Percentiles rank a stretch among this genome's conserved stretches.
These are phyloP conservation scores for Pichia californica DNA, from an alignment of 805 yeast genomes.

Conservation along the genomic window DNA sequence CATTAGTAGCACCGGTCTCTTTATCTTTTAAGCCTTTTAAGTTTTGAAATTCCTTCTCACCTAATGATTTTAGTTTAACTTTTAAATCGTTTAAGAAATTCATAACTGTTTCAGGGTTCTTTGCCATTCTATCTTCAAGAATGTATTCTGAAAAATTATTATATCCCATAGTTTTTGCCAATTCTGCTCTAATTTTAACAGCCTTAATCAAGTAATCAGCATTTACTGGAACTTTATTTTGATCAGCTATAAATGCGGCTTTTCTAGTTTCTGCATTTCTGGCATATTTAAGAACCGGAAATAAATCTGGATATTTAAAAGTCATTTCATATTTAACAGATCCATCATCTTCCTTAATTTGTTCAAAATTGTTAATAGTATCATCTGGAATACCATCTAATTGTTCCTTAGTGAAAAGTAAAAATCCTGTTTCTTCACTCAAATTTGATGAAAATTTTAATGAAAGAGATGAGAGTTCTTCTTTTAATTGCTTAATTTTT, in stretches of 20 bases:
- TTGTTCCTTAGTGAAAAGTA: slow-evolving; percentile 57
- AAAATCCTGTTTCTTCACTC: slow-evolving; percentile 62
- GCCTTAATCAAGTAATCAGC: slow-evolving; percentile 55
- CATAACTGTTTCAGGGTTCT: slow-evolving; percentile 52
- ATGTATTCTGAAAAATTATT: slow-evolving; percentile 61
- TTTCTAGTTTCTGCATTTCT: slow-evolving; percentile 57
- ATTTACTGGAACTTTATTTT: slow-evolving; percentile 60
- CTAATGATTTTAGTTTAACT: slow-evolving; percentile 53
- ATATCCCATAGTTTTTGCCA: slow-evolving; percentile 63
- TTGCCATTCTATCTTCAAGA: slow-evolving; percentile 78
- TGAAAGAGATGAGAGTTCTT: slow-evolving; percentile 46
- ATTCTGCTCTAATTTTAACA: slow-evolving; percentile 51
- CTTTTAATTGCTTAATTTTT: slow-evolving; percentile 50
- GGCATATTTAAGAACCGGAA: slow-evolving; percentile 75
- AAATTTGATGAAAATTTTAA: slow-evolving; percentile 56
- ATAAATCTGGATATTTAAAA: slow-evolving; percentile 72
- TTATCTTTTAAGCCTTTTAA: slow-evolving; percentile 47
- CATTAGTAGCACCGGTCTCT: slow-evolving; percentile 34
- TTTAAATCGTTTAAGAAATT: slow-evolving; percentile 58
- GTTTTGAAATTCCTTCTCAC: slow-evolving; percentile 42
- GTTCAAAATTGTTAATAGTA: slow-evolving; percentile 51
- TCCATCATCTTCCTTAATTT: slow-evolving; percentile 32
- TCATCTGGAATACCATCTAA: slow-evolving; percentile 69
- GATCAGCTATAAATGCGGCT: slow-evolving; percentile 58
- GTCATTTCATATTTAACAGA: slow-evolving; percentile 53